Percentiles rank a stretch among this genome's conserved stretches.
These are phyloP conservation scores for Diaporthe citrichinensis DNA, from an alignment of 2,329 filamentous ascomycete species.

Conservation along the genomic window DNA sequence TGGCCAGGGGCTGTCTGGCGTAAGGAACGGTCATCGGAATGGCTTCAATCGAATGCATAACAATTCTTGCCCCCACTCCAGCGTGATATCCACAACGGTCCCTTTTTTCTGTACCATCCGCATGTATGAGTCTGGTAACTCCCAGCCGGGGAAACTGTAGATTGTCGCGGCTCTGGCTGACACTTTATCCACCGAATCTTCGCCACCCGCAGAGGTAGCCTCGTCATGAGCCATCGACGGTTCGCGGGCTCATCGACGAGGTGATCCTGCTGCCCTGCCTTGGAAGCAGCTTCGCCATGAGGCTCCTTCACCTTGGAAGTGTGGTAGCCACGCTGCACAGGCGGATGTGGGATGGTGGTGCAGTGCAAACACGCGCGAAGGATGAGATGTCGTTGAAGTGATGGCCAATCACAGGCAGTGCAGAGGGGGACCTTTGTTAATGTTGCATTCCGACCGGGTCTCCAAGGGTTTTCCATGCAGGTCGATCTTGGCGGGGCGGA, in stretches of 20 bases:
- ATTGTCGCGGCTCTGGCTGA: slow-evolving; percentile 18
- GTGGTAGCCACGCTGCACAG: neutral
- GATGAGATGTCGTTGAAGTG: slow-evolving; percentile 22
- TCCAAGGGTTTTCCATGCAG: slow-evolving; percentile 3
- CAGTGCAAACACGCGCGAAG: slow-evolving; percentile 4
- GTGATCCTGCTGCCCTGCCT: neutral
- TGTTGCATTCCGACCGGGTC: neutral
- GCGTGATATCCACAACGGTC: slow-evolving; percentile 5
- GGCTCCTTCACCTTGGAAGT: no score
- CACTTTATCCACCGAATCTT: slow-evolving; percentile 19
- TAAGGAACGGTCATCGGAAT: neutral
- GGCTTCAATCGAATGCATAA: slow-evolving; percentile 10
- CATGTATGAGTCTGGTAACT: no score
- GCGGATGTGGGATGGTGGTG: neutral
- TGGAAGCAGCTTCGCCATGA: neutral
- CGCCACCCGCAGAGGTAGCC: slow-evolving; percentile 9
- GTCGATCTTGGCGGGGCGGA: slow-evolving; percentile 9
- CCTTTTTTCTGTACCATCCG: slow-evolving; percentile 9
- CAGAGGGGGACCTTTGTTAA: neutral
- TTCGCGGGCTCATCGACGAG: neutral
- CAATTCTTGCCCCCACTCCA: neutral
- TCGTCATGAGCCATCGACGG: slow-evolving; percentile 12
- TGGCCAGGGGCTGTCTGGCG: slow-evolving; percentile 10
- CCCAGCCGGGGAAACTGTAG: neutral
- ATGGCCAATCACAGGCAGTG: neutral